Evolutionary conservation across 2,329 filamentous ascomycete species (phyloP), one percentile per base, ranked within the genome.

Genomic region (Pseudocercospora vitis): DNA sequence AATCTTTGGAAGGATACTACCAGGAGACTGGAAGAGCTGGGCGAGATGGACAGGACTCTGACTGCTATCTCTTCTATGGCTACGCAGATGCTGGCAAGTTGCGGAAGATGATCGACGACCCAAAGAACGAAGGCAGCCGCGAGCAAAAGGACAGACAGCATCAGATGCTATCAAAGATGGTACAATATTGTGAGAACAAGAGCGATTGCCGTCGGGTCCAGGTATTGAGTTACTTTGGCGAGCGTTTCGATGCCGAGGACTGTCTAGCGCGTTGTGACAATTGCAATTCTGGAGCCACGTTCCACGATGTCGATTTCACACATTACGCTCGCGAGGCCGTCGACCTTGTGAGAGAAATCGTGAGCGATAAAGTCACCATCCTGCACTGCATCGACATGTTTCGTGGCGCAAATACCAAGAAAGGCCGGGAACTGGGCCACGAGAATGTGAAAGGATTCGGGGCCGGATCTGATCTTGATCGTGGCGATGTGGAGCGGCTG

Each of bases 11-110:
- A 73, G 94, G 94, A 0, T 99, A 99, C 71, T 99, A 99, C 67
- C 94, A 99, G 69, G 94, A 99, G 71, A 99, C 94, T 39, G 94
- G 94, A 1, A 87, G 94, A 64, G 94, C 95, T 54, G 94, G 94
- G 5, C 84, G 94, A 69, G 94, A 99, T 70, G 92, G 92, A 7
- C 84, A 89, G 62, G 81, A 80, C 16, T 96, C 94, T 5, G 86
- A 88, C 53, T 99, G 94, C 74, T 94, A 91, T 69, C 80, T 99
- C 11, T 97, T 87, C 72, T 99, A 94, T 65, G 83, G 84, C 39
- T 95, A 89, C 66, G 80, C 76, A 55, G 94, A 99, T 69, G 85
- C 87, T 48, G 81, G 78, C 45, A 80, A 82, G 49, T 76, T 96
- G 21, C 86, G 85, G 63, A 85, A 83, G 57, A 87, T 97, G 82